Evolutionary conservation across 225 moss, liverwort and hornwort species (phyloP), one percentile per base, ranked within the genome.

Genomic region (Asterella californica): DNA sequence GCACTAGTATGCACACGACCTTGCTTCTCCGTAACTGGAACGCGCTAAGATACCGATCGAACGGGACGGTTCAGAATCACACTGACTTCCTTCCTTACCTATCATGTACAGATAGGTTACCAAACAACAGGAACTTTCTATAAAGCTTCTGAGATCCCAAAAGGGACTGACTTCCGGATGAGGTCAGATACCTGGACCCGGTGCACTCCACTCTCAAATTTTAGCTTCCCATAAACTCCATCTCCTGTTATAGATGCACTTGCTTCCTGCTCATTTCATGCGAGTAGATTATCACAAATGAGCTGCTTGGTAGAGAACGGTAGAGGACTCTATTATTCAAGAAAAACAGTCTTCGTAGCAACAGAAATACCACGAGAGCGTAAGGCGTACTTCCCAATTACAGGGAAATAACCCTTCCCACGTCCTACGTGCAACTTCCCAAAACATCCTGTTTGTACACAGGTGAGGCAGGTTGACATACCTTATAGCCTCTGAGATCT

Each of bases 191-290:
- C 97, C 97, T 99, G 97, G 54, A 99, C 97, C 52, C 94, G 89
- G 82, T 99, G 97, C 66, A 99, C 94, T 59, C 97, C 97, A 79
- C 97, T 99, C 88, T 95, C 94, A 83, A 94, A 99, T 78, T 99
- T 95, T 10, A 99, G 91, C 85, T 91, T 93, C 22, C 94, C 97
- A 83, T 91, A 99, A 36, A 93, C 93, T 73, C 88, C 91, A 79
- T 88, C 89, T 78, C 97, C 97, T 47, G 90, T 92, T 60, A 99
- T 94, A 36, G 93, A 94, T 15, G 94, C 97, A 92, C 94, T 94
- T 75, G 93, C 97, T 99, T 94, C 97, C 93, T 99, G 91, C 83
- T 17, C 47, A 42, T 60, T n/a, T 38, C 1, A 72, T 9, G 47
- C 46, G 2, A 49, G 22, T 49, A n/a, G 12, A 72, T 47, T 25